A percentile compares a stretch with the other conserved stretches of the same genome.
These are phyloP conservation scores for Trichocladium antarcticum DNA, from an alignment of 495 filamentous ascomycete species.

Conservation along the genomic window DNA sequence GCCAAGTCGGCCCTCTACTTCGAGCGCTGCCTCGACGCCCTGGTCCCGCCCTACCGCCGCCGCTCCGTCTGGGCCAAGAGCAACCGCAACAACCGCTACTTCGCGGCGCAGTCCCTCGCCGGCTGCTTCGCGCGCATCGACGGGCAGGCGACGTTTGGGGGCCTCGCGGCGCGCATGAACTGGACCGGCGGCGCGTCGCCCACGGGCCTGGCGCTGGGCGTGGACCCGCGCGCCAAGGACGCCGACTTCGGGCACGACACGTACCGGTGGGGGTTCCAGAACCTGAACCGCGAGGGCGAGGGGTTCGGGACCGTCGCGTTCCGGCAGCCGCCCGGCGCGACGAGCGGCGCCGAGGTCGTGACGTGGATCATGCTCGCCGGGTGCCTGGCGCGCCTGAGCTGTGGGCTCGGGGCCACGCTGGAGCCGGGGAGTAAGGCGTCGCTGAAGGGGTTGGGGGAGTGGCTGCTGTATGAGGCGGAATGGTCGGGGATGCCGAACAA, in stretches of 20 bases:
- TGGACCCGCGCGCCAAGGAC: background rate
- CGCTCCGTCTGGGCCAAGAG: constrained; percentile 22
- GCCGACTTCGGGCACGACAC: constrained; percentile 15
- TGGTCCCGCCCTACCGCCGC: constrained; percentile 21
- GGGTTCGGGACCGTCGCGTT: constrained; percentile 21
- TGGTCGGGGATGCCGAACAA: constrained; percentile 6
- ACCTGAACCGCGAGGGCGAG: background rate
- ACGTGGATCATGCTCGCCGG: constrained; percentile 23
- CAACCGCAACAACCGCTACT: constrained; percentile 22
- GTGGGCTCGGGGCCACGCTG: constrained; percentile 9
- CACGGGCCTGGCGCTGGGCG: constrained; percentile 16
- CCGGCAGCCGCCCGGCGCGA: constrained; percentile 18
- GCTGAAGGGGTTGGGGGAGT: constrained; percentile 23
- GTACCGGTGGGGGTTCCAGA: constrained; percentile 21
- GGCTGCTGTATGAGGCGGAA: constrained; percentile 27
- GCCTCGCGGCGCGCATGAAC: constrained; percentile 19
- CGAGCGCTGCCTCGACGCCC: constrained; percentile 24
- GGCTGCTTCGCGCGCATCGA: constrained; percentile 13
- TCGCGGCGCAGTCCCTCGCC: constrained; percentile 3
- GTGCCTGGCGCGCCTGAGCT: constrained; percentile 20
- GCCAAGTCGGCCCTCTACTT: constrained; percentile 23
- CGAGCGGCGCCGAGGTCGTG: constrained; percentile 11
- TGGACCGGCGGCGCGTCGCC: constrained; percentile 15
- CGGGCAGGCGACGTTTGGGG: constrained; percentile 1
- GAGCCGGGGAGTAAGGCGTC: constrained; percentile 6